Base-by-base conservation (phyloP, 192 early-diverging fungal species). In the Thamnidium elegans region DNA sequence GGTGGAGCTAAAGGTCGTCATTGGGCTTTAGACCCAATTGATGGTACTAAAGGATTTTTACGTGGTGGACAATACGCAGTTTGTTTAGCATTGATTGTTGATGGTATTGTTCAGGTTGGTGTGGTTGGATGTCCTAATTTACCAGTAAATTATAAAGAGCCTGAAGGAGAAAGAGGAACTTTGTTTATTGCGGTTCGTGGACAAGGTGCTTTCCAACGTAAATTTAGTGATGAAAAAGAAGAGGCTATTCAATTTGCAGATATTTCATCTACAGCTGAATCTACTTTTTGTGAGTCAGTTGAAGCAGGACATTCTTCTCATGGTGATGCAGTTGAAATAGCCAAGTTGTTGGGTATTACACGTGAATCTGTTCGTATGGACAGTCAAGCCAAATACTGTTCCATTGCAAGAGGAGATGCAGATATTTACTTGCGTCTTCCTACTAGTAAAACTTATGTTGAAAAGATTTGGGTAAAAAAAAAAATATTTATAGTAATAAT, bases 21-120 rank as follows among this genome's bases (percentile, higher is more conserved):
- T 68, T 92, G 91, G 91, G 87, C 89, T n/a, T 80, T 92, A 43
- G 91, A 92, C 69, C 91, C 91, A 10, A 86, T 91, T 75, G 95
- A 99, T 75, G 97, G 97, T n/a, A 99, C 97, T 30, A 97, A 96
- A 73, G 97, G 97, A 20, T 99, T 99, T 69, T 76, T 99, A 73
- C 85, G 97, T 53, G 95, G 96, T 59, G 95, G 94, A 71, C 97
- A 99, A 81, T 99, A 86, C 78, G 95, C 96, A 0, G 94, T 99
- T 3, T 97, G 96, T 68, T 80, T 99, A 31, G 93, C 95, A 15
- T 79, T 98, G 50, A 87, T 98, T 64, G 78, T 90, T 2, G 89
- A 97, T 72, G 95, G 96, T 19, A 68, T 87, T 15, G 95, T 99
- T 8, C 77, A 89, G 64, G 76, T 99, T 11, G 96, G 93, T 31